Conservation (phyloP, 331 rosid species). For the Telfairia occidentalis region DNA sequence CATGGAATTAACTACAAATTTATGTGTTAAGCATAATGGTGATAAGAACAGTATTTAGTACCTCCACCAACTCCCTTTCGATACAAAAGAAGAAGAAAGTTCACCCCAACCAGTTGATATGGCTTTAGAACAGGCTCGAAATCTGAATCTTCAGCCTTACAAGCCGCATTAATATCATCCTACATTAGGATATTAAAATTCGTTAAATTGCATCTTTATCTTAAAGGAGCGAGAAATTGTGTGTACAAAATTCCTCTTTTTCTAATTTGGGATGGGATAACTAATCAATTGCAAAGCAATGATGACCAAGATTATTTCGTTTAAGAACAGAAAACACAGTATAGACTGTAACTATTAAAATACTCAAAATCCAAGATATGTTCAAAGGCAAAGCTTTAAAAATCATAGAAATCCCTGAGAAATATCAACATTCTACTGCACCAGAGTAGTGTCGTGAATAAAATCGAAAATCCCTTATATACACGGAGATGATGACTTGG, state of each 20-base stretch:
- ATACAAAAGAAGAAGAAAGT: conserved; percentile 78
- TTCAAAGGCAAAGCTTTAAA: not conserved
- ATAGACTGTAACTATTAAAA: not conserved
- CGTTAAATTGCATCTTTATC: not conserved
- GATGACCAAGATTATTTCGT: not conserved
- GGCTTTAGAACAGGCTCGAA: conserved; percentile 85
- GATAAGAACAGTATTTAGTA: conserved; percentile 15
- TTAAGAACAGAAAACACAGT: not conserved
- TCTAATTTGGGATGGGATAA: not conserved
- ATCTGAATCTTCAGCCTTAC: conserved; percentile 64
- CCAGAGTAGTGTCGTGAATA: not conserved
- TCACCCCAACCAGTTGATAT: conserved; percentile 93
- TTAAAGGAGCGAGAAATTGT: not conserved
- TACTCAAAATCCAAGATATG: not conserved
- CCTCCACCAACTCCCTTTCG: conserved; percentile 89
- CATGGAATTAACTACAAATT: not conserved
- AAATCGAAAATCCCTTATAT: too few species aligned
- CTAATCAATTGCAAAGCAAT: not conserved
- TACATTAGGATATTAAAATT: conserved; percentile 14
- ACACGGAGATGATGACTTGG: too few species aligned
- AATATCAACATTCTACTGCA: not conserved
- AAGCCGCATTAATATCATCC: conserved; percentile 82
- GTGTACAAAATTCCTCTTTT: not conserved
- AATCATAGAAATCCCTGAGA: not conserved
- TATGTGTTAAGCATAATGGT: not conserved